phyloP scores from a whole-genome alignment of 2,329 filamentous ascomycete genomes.

The Penicillium decumbens region DNA sequence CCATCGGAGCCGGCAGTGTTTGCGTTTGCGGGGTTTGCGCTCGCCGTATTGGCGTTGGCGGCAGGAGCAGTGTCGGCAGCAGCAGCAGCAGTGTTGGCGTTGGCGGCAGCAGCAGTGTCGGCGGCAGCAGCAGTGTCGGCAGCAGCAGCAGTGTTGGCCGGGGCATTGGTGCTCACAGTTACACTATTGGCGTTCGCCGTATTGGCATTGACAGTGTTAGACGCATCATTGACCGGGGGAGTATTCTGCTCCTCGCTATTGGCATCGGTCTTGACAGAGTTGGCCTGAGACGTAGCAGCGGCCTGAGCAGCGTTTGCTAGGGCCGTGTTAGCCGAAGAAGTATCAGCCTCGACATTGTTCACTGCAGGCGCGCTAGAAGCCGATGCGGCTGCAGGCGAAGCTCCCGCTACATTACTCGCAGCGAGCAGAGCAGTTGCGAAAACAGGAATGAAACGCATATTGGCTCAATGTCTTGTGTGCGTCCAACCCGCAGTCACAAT shows the following conservation, averaged over 20 bases:
- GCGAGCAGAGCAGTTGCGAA: constrained; percentile 21
- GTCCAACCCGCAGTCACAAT: constrained; percentile 7
- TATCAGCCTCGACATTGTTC: not conserved
- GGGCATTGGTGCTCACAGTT: not conserved
- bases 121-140: no score
- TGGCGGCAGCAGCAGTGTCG: constrained; percentile 2
- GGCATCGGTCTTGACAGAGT: not conserved
- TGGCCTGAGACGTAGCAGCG: constrained; percentile 6
- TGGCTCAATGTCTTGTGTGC: constrained; percentile 6
- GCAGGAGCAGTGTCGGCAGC: constrained; percentile 5
- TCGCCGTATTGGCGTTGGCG: not conserved
- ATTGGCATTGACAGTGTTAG: not conserved
- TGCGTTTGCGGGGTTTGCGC: constrained; percentile 2
- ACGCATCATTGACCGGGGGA: not conserved
- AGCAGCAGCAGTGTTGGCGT: constrained; percentile 1
- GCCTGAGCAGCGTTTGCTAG: constrained; percentile 1
- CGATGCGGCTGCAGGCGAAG: constrained; percentile 15
- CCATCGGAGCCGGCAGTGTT: constrained; percentile 5
- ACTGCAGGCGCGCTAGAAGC: constrained; percentile 2
- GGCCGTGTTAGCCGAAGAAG: constrained; percentile 4
- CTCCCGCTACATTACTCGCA: constrained; percentile 16
- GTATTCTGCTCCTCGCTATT: not conserved
- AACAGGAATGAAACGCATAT: constrained; percentile 24
- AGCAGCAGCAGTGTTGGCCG: not conserved
- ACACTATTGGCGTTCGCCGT: not conserved